Evolutionary conservation across 352 stramenopile genomes (phyloP), one percentile per base, ranked within the genome.

Genomic region (Pythium chondricola): DNA sequence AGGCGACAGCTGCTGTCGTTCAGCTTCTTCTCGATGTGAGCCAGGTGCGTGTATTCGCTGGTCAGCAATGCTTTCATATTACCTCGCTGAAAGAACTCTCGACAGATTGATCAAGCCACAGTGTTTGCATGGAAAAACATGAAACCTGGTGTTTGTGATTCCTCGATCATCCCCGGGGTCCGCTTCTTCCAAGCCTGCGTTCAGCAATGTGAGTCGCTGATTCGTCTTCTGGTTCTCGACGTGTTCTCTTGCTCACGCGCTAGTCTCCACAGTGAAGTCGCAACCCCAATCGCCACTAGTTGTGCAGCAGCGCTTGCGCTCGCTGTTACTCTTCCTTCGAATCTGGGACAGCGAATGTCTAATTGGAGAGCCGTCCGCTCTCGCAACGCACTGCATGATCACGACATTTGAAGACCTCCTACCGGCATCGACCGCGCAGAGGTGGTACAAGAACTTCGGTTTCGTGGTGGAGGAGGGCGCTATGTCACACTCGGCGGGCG

Each of bases 11-110:
- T 21, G 36, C 67, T 17, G 58, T 88, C 29, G 53, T 90, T 25
- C 54, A 59, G 29, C 70, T 68, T 3, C 57, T 86, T 40, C 61
- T 90, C 43, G 55, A 70, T 16, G 26, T 65, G 6, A 72, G 64
- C 37, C 63, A 83, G 62, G 74, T 83, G n/a, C n/a, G n/a, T n/a
- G n/a, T n/a, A n/a, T n/a, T n/a, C n/a, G n/a, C n/a, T n/a, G n/a
- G n/a, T n/a, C n/a, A n/a, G n/a, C n/a, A n/a, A n/a, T n/a, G n/a
- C n/a, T n/a, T n/a, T n/a, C n/a, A n/a, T n/a, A n/a, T n/a, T n/a
- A n/a, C n/a, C n/a, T n/a, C n/a, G n/a, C n/a, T n/a, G n/a, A n/a
- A n/a, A n/a, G n/a, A n/a, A n/a, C n/a, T n/a, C n/a, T n/a, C n/a
- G n/a, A n/a, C 13, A 62, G 54, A 20, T 53, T 13, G 43, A 56